A percentile compares a stretch with the other conserved stretches of the same genome.
Conservation (phyloP, 2,329 filamentous ascomycete species). For the Pseudocercospora vitis region DNA sequence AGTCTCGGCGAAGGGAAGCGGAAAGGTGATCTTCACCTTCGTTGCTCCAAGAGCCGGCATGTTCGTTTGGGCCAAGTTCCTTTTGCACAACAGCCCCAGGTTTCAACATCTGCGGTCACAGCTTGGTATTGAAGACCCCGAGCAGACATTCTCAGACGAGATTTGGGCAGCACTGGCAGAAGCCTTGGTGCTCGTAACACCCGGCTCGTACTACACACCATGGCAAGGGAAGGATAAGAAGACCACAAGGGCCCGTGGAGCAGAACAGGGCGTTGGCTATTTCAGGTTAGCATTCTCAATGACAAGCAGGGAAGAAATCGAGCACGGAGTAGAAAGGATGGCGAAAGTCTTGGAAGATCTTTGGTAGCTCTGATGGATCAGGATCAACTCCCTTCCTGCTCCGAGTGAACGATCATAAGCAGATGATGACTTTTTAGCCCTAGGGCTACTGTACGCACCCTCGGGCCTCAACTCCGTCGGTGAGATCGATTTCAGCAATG, state of each 20-base stretch:
- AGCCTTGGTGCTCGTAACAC: constrained; percentile 8
- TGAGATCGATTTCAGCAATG: no score
- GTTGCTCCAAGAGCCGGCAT: constrained; percentile 6
- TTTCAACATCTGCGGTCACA: background rate
- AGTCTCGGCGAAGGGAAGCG: background rate
- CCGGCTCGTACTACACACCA: constrained; percentile 7
- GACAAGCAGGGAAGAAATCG: constrained; percentile 6
- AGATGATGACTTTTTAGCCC: no score
- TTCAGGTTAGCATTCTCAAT: constrained; percentile 8
- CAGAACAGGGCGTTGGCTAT: constrained; percentile 5
- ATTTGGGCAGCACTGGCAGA: constrained; percentile 4
- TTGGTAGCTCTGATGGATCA: background rate
- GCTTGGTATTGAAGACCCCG: constrained; percentile 3
- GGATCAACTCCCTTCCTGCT: no score
- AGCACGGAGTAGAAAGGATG: constrained; percentile 7
- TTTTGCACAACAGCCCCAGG: background rate
- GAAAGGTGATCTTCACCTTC: constrained; percentile 6
- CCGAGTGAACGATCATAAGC: no score
- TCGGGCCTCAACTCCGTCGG: no score
- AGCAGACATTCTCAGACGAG: constrained; percentile 8
- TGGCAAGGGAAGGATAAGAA: constrained; percentile 7
- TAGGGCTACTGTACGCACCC: no score
- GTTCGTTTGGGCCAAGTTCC: constrained; percentile 11
- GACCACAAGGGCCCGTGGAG: background rate
- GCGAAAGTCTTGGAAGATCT: background rate